Percentiles rank a stretch among this genome's conserved stretches.
These are phyloP conservation scores for Aureobasidium sp. DNA, from an alignment of 2,329 filamentous ascomycete species.

Conservation along the genomic window DNA sequence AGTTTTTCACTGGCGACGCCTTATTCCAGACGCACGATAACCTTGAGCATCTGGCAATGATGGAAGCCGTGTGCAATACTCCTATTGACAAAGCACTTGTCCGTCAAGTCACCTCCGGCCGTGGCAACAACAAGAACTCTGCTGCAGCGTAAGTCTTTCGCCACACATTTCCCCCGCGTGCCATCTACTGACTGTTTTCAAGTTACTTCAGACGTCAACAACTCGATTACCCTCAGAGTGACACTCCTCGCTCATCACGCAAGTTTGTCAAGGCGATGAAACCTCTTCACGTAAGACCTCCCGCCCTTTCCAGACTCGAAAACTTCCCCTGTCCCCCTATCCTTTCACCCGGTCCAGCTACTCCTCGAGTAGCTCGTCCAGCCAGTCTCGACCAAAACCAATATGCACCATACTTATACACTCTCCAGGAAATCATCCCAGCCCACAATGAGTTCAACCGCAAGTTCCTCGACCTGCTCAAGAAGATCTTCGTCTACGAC, in stretches of 20 bases:
- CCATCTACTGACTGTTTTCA: neutral
- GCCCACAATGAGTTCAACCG: conserved; percentile 51
- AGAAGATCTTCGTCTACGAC: conserved; percentile 58
- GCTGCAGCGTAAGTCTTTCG: conserved; percentile 44
- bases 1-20: conserved; percentile 60
- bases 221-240: conserved; percentile 54
- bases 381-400: neutral
- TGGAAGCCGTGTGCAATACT: conserved; percentile 53
- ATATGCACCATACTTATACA: conserved; percentile 17
- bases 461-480: conserved; percentile 53
- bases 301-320: neutral
- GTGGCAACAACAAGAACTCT: conserved; percentile 41
- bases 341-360: neutral
- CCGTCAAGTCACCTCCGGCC: conserved; percentile 41
- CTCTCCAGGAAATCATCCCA: conserved; percentile 52
- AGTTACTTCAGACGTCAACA: conserved; percentile 34
- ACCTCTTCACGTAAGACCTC: conserved; percentile 43
- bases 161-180: neutral
- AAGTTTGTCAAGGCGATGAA: conserved; percentile 65
- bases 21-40: conserved; percentile 62
- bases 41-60: conserved; percentile 60
- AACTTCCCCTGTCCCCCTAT: conserved; percentile 7
- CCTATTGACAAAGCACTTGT: conserved; percentile 49
- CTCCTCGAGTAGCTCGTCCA: neutral
- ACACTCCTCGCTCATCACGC: conserved; percentile 53